Conservation (phyloP, 2,329 filamentous ascomycete species). For the Orbilia javanica region DNA sequence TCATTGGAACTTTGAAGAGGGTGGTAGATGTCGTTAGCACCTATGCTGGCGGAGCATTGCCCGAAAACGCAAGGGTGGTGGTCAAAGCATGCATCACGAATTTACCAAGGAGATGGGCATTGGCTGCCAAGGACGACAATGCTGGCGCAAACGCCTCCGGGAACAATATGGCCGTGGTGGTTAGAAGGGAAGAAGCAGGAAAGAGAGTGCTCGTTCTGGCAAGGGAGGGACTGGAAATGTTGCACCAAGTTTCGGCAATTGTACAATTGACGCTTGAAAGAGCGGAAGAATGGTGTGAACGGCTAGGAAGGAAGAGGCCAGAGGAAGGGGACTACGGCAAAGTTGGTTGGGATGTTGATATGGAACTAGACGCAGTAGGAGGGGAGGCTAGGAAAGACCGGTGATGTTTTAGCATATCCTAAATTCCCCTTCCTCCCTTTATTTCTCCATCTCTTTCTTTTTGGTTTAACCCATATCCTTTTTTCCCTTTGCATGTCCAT, state of each 20-base stretch:
- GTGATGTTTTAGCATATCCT: slow-evolving; percentile 29
- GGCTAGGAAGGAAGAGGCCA: slow-evolving; percentile 71
- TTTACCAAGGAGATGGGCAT: slow-evolving; percentile 85
- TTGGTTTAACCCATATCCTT: background rate
- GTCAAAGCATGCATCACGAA: slow-evolving; percentile 87
- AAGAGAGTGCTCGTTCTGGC: slow-evolving; percentile 80
- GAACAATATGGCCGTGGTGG: slow-evolving; percentile 58
- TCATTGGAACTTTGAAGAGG: slow-evolving; percentile 82
- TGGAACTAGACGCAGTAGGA: slow-evolving; percentile 41
- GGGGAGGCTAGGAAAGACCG: slow-evolving; percentile 40
- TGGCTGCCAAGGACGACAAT: slow-evolving; percentile 65
- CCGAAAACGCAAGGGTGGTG: slow-evolving; percentile 85
- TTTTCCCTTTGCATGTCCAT: background rate
- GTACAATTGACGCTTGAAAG: slow-evolving; percentile 89
- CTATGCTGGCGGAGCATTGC: slow-evolving; percentile 90
- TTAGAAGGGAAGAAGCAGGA: slow-evolving; percentile 62
- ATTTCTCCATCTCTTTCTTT: background rate
- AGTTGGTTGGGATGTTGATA: slow-evolving; percentile 54
- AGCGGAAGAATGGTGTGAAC: slow-evolving; percentile 90
- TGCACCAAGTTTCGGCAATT: slow-evolving; percentile 87
- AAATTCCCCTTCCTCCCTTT: background rate
- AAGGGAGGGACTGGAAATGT: slow-evolving; percentile 92
- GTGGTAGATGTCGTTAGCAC: slow-evolving; percentile 87
- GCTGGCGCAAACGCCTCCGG: slow-evolving; percentile 60
- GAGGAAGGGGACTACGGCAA: slow-evolving; percentile 49